A percentile compares a stretch with the other conserved stretches of the same genome.
Evolutionary conservation across 805 yeast species (phyloP).

Genomic region (Zygosaccharomyces kombuchaensis): DNA sequence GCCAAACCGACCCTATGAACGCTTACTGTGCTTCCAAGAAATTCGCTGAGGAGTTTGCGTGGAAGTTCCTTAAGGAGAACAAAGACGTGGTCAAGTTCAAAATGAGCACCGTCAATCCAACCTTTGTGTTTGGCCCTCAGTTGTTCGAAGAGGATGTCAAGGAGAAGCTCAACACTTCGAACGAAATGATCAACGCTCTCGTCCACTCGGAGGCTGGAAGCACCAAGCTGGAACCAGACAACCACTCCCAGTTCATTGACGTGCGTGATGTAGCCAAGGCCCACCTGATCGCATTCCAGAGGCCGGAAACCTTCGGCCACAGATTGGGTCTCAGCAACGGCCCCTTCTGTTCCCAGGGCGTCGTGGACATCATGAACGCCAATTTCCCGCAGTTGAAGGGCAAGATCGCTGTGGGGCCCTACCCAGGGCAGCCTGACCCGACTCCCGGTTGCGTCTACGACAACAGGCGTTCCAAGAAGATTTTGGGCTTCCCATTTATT

Average conservation of each 20-base stretch:
- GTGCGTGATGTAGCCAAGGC: constrained; percentile 62
- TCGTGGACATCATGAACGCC: constrained; percentile 33
- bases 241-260: constrained; percentile 39
- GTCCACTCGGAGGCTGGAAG: constrained; percentile 19
- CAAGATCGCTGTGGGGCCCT: constrained; percentile 30
- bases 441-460: constrained; percentile 14
- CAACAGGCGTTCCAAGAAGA: constrained; percentile 20
- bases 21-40: constrained; percentile 44
- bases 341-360: constrained; percentile 25
- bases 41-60: constrained; percentile 50
- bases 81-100: constrained; percentile 35
- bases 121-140: constrained; percentile 48
- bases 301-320: constrained; percentile 33
- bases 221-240: constrained; percentile 25
- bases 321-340: constrained; percentile 33
- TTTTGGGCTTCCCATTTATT: constrained; percentile 22
- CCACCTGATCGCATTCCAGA: constrained; percentile 48
- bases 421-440: constrained; percentile 3
- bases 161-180: constrained; percentile 35
- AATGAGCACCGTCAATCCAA: constrained; percentile 42
- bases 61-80: constrained; percentile 43
- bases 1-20: constrained; percentile 17
- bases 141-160: constrained; percentile 37
- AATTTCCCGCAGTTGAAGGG: constrained; percentile 43
- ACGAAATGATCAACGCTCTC: constrained; percentile 36